Conservation (phyloP, 495 filamentous ascomycete genomes). For the Annulohypoxylon bovei region DNA sequence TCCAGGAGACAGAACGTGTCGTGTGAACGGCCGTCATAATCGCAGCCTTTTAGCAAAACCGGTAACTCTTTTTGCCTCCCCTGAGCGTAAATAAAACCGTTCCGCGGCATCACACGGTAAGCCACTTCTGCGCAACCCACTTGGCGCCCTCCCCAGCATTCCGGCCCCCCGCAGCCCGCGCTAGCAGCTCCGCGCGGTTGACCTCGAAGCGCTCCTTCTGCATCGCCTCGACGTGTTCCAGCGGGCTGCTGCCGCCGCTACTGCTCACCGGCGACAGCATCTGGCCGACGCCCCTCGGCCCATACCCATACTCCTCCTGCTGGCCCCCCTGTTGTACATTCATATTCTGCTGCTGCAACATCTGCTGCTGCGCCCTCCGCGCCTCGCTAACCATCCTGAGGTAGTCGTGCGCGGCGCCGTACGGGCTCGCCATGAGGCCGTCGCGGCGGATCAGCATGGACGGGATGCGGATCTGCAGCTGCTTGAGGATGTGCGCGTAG, state of each 20-base stretch:
- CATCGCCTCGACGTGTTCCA: conserved; percentile 52
- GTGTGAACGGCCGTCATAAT: background rate
- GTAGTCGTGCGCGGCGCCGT: conserved; percentile 46
- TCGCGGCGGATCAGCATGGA: conserved; percentile 64
- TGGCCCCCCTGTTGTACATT: too few relatives aligned
- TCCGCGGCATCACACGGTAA: conserved; percentile 32
- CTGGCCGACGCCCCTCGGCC: background rate
- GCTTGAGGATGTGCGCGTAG: conserved; percentile 58
- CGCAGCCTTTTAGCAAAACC: background rate
- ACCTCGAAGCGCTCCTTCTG: conserved; percentile 51
- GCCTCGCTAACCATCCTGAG: background rate
- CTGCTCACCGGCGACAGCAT: conserved; percentile 25
- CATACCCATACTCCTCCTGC: background rate
- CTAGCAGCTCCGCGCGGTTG: conserved; percentile 50
- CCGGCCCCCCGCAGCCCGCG: conserved; percentile 43
- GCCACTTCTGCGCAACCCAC: conserved; percentile 43
- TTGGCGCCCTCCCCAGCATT: conserved; percentile 33
- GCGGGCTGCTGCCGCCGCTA: conserved; percentile 38
- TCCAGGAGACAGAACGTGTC: background rate
- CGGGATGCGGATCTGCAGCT: conserved; percentile 60
- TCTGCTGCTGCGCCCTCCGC: background rate
- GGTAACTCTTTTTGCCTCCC: too few relatives aligned
- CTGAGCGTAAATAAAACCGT: too few relatives aligned
- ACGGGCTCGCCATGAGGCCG: conserved; percentile 48
- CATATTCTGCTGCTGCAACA: too few relatives aligned